Conservation (phyloP, 306 rosid species). For the Alnus glutinosa region DNA sequence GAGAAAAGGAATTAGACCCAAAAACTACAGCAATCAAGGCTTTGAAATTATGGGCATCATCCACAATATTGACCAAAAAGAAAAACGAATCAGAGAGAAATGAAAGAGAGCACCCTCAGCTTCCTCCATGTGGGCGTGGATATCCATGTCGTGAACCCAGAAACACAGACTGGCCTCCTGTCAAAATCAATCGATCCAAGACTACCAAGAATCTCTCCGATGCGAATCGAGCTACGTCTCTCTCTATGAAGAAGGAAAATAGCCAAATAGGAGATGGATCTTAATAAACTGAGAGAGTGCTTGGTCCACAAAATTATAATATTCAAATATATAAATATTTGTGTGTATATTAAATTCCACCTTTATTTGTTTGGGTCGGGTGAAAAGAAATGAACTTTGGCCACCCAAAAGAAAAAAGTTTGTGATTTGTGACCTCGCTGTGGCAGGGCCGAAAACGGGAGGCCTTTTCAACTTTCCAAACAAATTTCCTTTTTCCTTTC, state of each 20-base stretch:
- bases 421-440: too few species aligned
- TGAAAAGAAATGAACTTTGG: too few species aligned
- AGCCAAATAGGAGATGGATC: background rate
- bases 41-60: background rate
- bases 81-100: background rate
- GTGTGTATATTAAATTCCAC: too few species aligned
- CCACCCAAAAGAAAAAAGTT: too few species aligned
- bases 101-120: constrained; percentile 32
- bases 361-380: background rate
- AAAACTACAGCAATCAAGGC: background rate
- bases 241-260: background rate
- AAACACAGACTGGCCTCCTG: background rate
- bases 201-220: background rate
- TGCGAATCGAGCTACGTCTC: background rate
- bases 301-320: background rate
- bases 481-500: background rate
- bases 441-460: too few species aligned
- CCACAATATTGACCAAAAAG: background rate
- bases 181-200: constrained; percentile 7
- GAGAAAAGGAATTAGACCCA: background rate
- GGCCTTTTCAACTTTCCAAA: background rate
- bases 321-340: background rate
- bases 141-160: background rate
- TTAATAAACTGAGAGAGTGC: background rate
- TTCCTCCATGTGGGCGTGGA: constrained; percentile 42